These are phyloP conservation scores for Huntiella savannae DNA, from an alignment of 2,329 filamentous ascomycete species.

Conservation along the genomic window DNA sequence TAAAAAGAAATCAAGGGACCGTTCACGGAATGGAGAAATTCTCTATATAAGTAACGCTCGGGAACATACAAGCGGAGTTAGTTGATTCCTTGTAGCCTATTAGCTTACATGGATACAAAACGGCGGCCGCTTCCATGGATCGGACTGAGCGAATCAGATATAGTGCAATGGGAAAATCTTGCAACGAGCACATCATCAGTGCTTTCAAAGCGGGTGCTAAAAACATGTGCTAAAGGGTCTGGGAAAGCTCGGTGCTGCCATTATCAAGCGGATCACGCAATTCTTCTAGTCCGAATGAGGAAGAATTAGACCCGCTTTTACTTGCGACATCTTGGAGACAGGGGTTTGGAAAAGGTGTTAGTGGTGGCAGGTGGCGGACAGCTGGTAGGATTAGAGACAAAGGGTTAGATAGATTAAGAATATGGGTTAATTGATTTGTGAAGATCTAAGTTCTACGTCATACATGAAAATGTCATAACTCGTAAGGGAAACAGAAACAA, in stretches of 20 bases:
- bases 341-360: background rate
- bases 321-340: conserved; percentile 2
- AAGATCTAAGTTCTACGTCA: background rate
- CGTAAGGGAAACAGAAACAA: background rate
- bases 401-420: background rate
- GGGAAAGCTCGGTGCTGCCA: no score
- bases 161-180: no score
- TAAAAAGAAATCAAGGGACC: background rate
- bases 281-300: conserved; percentile 11
- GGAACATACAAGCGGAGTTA: no score
- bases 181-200: no score
- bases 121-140: no score
- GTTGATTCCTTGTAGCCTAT: no score
- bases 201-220: no score
- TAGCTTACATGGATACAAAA: no score
- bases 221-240: no score
- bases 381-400: background rate
- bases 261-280: conserved; percentile 9
- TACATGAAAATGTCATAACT: background rate
- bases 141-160: no score
- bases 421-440: background rate
- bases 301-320: conserved; percentile 8
- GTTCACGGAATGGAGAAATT: no score
- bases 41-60: no score
- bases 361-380: conserved; percentile 5